phyloP scores from a whole-genome alignment of 2,329 filamentous ascomycete species.

The Penicillium verrucosum region DNA sequence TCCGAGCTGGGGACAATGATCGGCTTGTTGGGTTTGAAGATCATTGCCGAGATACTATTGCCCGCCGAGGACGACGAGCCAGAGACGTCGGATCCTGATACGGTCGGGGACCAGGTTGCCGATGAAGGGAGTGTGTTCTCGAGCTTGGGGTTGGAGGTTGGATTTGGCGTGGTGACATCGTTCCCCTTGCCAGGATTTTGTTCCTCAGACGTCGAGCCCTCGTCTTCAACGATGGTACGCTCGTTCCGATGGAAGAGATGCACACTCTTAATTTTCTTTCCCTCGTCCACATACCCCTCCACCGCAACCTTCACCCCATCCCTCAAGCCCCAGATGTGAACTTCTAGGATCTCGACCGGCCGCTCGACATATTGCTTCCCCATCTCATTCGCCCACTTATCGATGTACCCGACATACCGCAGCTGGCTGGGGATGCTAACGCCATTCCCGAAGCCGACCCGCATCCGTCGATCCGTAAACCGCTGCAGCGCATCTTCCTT shows the following conservation, averaged over 20 bases:
- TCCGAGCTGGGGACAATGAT: constrained; percentile 76
- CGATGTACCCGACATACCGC: constrained; percentile 82
- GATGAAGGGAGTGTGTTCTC: constrained; percentile 1
- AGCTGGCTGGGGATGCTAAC: constrained; percentile 92
- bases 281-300: constrained; percentile 83
- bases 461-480: constrained; percentile 83
- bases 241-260: constrained; percentile 75
- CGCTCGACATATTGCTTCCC: constrained; percentile 79
- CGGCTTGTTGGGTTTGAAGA: constrained; percentile 68
- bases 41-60: constrained; percentile 64
- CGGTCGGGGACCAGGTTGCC: constrained; percentile 14
- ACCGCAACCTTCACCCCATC: constrained; percentile 85
- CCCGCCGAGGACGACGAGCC: constrained; percentile 11
- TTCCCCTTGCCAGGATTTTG: constrained; percentile 32
- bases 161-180: background rate
- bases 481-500: constrained; percentile 60
- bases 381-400: constrained; percentile 70
- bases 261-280: constrained; percentile 77
- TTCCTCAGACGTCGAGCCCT: constrained; percentile 52
- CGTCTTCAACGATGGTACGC: constrained; percentile 51
- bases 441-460: constrained; percentile 80
- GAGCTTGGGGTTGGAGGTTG: background rate
- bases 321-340: constrained; percentile 84
- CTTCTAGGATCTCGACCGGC: constrained; percentile 77
- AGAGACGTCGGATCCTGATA: constrained; percentile 11